phyloP scores from a whole-genome alignment of 2,329 filamentous ascomycete species.

The Knufia fluminis region DNA sequence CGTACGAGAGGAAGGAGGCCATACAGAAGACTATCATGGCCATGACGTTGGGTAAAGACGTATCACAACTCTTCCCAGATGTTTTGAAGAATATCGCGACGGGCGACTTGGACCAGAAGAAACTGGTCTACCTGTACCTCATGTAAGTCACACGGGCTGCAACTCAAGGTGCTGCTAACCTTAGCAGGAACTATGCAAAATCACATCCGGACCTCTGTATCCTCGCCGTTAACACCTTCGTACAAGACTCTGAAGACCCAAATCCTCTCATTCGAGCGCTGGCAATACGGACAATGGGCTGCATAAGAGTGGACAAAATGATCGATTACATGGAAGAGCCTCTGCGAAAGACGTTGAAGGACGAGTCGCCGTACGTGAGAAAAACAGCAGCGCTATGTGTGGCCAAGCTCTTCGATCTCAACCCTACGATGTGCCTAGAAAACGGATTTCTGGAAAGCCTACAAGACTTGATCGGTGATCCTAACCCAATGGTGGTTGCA shows the following conservation, averaged over 20 bases:
- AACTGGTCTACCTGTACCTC: slow-evolving; percentile 94
- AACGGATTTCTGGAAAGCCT: slow-evolving; percentile 91
- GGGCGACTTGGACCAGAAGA: slow-evolving; percentile 91
- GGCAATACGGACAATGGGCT: slow-evolving; percentile 96
- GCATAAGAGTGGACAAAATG: slow-evolving; percentile 98
- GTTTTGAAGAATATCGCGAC: slow-evolving; percentile 99
- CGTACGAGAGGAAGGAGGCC: slow-evolving; percentile 94
- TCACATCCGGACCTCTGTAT: slow-evolving; percentile 98
- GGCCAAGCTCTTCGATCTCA: slow-evolving; percentile 93
- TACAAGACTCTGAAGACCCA: slow-evolving; percentile 97
- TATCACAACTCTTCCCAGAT: slow-evolving; percentile 92
- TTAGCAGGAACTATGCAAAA: slow-evolving; percentile 89
- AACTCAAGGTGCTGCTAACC: slow-evolving; percentile 8
- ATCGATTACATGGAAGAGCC: slow-evolving; percentile 99
- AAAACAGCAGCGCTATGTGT: slow-evolving; percentile 98
- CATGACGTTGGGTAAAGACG: slow-evolving; percentile 98
- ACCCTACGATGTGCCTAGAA: slow-evolving; percentile 83
- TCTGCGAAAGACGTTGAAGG: slow-evolving; percentile 84
- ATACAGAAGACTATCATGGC: slow-evolving; percentile 99
- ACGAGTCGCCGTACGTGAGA: slow-evolving; percentile 95
- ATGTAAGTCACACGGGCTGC: slow-evolving; percentile 54
- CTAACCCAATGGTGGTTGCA: slow-evolving; percentile 97
- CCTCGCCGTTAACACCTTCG: slow-evolving; percentile 96
- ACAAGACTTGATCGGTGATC: slow-evolving; percentile 92
- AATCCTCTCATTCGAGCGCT: slow-evolving; percentile 92